Evolutionary conservation across 1,284 basidiomycete genomes (phyloP).

Genomic region (Heliocybe sulcata): DNA sequence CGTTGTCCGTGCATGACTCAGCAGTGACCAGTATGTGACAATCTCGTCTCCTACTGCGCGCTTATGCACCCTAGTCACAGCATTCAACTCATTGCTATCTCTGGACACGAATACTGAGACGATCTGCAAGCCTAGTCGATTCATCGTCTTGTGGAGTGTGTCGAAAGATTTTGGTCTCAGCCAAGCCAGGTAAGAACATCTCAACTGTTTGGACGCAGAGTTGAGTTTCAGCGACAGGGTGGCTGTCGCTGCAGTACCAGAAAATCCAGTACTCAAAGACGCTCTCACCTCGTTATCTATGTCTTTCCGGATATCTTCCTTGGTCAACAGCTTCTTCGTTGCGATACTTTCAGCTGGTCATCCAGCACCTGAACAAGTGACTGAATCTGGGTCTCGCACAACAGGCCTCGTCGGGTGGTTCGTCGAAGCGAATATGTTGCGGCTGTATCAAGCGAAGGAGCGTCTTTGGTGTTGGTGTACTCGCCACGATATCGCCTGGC

Average conservation of each 20-base stretch:
- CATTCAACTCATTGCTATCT: background rate
- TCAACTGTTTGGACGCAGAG: background rate
- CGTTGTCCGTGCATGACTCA: background rate
- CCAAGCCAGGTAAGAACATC: background rate
- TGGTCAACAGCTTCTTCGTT: background rate
- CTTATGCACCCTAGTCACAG: background rate
- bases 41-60: background rate
- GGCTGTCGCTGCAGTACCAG: background rate
- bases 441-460: background rate
- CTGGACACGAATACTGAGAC: background rate
- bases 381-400: background rate
- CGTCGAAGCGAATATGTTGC: background rate
- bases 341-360: background rate
- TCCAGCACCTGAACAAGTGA: background rate
- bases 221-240: background rate
- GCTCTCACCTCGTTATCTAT: background rate
- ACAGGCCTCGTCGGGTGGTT: background rate
- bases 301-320: background rate
- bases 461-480: background rate
- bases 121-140: background rate
- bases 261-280: background rate
- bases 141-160: background rate
- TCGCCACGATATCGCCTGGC: background rate
- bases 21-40: background rate
- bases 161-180: background rate